Base-by-base conservation (phyloP, 208 protist species). In the Leishmania major region DNA sequence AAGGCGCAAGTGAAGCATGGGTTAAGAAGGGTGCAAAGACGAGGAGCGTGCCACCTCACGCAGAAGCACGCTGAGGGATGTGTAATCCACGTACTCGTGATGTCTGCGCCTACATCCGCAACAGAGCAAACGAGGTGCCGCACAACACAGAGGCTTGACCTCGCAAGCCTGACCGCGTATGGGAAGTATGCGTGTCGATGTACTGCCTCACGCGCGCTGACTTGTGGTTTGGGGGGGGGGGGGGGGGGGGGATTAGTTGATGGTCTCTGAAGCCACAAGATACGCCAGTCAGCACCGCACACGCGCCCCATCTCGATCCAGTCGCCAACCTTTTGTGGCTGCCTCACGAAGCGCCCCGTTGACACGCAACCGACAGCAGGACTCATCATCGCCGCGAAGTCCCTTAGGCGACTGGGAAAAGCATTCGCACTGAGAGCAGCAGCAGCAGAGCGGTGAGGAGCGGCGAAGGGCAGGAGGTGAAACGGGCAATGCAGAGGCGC, bases 401-500 rank as follows among this genome's bases (percentile, higher is more conserved):
- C 45, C 70, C 55, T 51, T 8, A 74, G 13, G 70, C 8, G 15
- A 40, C 3, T 77, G 15, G 51, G 73, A 28, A 37, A 77, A 15
- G 73, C 17, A 17, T n/a, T 22, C 49, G 51, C 22, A 55, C 49
- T 62, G n/a, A 77, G 1, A 11, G 51, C 45, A 8, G 17, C 47
- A 59, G 2, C 47, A 59, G 2, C 71, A 69, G 55, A 69, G 17
- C 6, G 53, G 45, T 8, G 47, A 31, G 60, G 55, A n/a, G 60
- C 19, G 40, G 51, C 11, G 7, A 43, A 37, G 55, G 7, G 1
- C 6, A 19, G 11, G 75, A 43, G 31, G 75, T 22, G 59, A 70
- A 25, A 67, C 59, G 40, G 75, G 75, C 53, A 79, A 79, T 71
- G 45, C 69, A 69, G 53, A 51, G 35, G 59, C 59, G 75, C 75